Evolutionary conservation across 1,139 yeast species (phyloP).

Genomic region (Lizanozyma gosingica): DNA sequence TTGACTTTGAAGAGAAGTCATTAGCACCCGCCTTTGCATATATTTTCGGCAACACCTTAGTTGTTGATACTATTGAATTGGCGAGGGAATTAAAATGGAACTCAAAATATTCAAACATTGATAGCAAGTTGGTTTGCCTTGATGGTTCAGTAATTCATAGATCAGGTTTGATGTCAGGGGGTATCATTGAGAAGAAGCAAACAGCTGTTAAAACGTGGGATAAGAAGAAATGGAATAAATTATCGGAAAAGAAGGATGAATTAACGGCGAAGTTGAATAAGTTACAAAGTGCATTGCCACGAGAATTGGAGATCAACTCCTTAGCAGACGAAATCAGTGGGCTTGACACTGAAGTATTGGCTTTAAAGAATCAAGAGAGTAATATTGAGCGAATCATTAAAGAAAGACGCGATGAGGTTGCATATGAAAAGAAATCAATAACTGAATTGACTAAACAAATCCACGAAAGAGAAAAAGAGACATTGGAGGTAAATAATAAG

Average conservation of each 20-base stretch:
- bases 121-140: constrained; percentile 66
- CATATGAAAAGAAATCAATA: constrained; percentile 31
- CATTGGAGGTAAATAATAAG: constrained; percentile 22
- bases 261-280: constrained; percentile 44
- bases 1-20: constrained; percentile 54
- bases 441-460: constrained; percentile 13
- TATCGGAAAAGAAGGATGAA: constrained; percentile 55
- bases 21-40: constrained; percentile 75
- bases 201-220: constrained; percentile 52
- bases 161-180: constrained; percentile 93
- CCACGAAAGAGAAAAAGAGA: constrained; percentile 13
- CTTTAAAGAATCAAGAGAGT: constrained; percentile 40
- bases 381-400: constrained; percentile 43
- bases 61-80: constrained; percentile 61
- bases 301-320: constrained; percentile 49
- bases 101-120: constrained; percentile 27
- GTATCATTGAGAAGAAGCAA: constrained; percentile 35
- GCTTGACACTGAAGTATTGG: constrained; percentile 47
- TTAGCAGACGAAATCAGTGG: constrained; percentile 44
- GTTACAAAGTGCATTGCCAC: constrained; percentile 41
- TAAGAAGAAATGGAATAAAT: constrained; percentile 54
- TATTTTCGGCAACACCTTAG: constrained; percentile 71
- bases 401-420: constrained; percentile 49
- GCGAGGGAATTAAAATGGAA: constrained; percentile 77
- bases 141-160: constrained; percentile 82